These are phyloP conservation scores for Pichia kluyveri DNA, from an alignment of 805 yeast genomes.

Conservation along the genomic window DNA sequence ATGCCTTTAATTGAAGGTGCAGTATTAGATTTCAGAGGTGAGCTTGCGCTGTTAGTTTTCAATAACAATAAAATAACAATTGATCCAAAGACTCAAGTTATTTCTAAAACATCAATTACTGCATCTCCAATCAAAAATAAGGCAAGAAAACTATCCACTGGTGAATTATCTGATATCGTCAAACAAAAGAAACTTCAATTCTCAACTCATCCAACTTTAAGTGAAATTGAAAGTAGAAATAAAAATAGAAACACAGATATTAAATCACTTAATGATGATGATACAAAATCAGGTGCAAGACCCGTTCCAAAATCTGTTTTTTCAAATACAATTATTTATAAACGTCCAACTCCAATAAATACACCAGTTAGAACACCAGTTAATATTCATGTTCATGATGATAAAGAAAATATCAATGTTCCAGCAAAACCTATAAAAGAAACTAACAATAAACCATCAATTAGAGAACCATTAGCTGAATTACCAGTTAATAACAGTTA, in stretches of 20 bases:
- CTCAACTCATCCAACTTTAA: conserved; percentile 7
- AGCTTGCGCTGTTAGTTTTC: conserved; percentile 25
- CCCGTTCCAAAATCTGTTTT: conserved; percentile 7
- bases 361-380: not conserved
- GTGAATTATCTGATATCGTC: conserved; percentile 3
- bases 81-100: not conserved
- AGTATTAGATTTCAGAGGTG: conserved; percentile 64
- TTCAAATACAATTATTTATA: conserved; percentile 10
- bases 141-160: not conserved
- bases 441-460: not conserved
- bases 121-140: not conserved
- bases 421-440: not conserved
- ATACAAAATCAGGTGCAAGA: conserved; percentile 1
- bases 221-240: conserved; percentile 1
- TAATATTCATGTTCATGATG: not conserved
- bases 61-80: not conserved
- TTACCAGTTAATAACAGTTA: not conserved
- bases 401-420: not conserved
- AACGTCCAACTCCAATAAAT: conserved; percentile 5
- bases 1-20: conserved; percentile 58
- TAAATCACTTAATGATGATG: not conserved
- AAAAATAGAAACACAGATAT: not conserved
- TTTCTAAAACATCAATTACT: not conserved
- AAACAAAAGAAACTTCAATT: conserved; percentile 4
- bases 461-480: not conserved